Conservation (phyloP, 805 yeast genomes). For the Ogataea polymorpha region DNA sequence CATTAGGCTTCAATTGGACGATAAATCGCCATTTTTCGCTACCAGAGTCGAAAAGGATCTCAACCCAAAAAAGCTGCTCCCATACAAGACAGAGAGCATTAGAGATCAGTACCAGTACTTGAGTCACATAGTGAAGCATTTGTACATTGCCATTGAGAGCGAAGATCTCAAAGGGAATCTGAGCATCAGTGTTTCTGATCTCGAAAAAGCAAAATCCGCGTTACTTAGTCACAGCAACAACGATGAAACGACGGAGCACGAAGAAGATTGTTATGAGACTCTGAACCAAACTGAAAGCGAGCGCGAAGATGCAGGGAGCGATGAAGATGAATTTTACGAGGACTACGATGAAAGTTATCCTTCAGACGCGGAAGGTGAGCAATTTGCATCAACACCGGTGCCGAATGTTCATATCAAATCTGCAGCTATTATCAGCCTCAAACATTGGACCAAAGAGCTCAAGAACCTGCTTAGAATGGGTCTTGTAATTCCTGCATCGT, state of each 20-base stretch:
- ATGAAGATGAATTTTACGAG: slow-evolving; percentile 34
- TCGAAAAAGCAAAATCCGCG: slow-evolving; percentile 40
- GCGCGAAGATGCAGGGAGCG: slow-evolving; percentile 32
- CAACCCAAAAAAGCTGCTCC: slow-evolving; percentile 41
- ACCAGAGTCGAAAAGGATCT: slow-evolving; percentile 21
- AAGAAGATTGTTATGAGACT: slow-evolving; percentile 52
- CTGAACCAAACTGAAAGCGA: slow-evolving; percentile 35
- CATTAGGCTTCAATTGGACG: slow-evolving; percentile 20
- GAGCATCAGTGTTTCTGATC: slow-evolving; percentile 63
- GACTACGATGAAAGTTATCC: slow-evolving; percentile 40
- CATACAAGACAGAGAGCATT: slow-evolving; percentile 70
- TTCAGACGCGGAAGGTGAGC: slow-evolving; percentile 42
- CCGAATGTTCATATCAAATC: slow-evolving; percentile 63
- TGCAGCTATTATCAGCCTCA: slow-evolving; percentile 69
- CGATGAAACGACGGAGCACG: slow-evolving; percentile 23
- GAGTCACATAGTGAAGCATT: slow-evolving; percentile 73
- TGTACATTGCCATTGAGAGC: slow-evolving; percentile 74
- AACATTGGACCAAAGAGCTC: slow-evolving; percentile 86
- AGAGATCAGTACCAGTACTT: slow-evolving; percentile 70
- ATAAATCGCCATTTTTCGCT: slow-evolving; percentile 24
- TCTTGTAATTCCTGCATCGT: slow-evolving; percentile 68
- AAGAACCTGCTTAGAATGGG: slow-evolving; percentile 75
- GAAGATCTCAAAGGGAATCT: slow-evolving; percentile 72
- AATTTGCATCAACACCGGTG: slow-evolving; percentile 42
- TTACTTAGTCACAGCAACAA: slow-evolving; percentile 20